phyloP scores from a whole-genome alignment of 2,329 filamentous ascomycete species.

The Coniochaeta ligniaria region DNA sequence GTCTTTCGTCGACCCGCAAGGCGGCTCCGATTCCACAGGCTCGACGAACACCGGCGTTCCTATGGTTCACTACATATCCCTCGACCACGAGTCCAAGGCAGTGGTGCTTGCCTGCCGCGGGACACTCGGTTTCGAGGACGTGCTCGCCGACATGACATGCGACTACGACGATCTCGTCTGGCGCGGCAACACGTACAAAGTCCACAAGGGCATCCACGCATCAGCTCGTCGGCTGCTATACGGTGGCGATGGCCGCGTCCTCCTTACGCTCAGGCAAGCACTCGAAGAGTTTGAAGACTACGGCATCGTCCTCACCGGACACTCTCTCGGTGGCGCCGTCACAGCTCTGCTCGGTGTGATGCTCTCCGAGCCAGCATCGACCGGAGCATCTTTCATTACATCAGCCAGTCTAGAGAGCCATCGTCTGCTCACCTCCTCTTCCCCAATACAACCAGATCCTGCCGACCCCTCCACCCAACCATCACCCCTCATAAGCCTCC shows the following conservation, averaged over 20 bases:
- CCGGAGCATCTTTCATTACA: constrained; percentile 55
- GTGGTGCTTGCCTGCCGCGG: constrained; percentile 67
- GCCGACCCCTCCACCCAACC: neutral
- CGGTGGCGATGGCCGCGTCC: constrained; percentile 58
- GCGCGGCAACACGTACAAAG: constrained; percentile 58
- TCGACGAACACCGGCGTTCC: constrained; percentile 60
- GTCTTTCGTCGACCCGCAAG: constrained; percentile 63
- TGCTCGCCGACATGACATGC: constrained; percentile 67
- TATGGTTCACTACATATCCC: constrained; percentile 64
- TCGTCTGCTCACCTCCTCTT: constrained; percentile 20
- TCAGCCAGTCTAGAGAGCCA: constrained; percentile 37
- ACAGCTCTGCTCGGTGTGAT: constrained; percentile 65
- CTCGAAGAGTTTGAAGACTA: constrained; percentile 62
- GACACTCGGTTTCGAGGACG: constrained; percentile 66
- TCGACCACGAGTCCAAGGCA: constrained; percentile 65
- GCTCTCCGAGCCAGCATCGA: constrained; percentile 54
- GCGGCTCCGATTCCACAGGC: constrained; percentile 58
- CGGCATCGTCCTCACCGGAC: constrained; percentile 61
- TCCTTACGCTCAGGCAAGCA: constrained; percentile 58
- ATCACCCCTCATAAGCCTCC: constrained; percentile 41
- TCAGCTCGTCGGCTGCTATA: constrained; percentile 62
- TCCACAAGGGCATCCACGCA: constrained; percentile 69
- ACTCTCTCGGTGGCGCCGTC: constrained; percentile 63
- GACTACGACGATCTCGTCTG: constrained; percentile 61
- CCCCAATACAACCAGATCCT: neutral